A percentile compares a stretch with the other conserved stretches of the same genome.
Evolutionary conservation across 164 flowering plant genomes (phyloP).

Genomic region (Macadamia integrifolia): DNA sequence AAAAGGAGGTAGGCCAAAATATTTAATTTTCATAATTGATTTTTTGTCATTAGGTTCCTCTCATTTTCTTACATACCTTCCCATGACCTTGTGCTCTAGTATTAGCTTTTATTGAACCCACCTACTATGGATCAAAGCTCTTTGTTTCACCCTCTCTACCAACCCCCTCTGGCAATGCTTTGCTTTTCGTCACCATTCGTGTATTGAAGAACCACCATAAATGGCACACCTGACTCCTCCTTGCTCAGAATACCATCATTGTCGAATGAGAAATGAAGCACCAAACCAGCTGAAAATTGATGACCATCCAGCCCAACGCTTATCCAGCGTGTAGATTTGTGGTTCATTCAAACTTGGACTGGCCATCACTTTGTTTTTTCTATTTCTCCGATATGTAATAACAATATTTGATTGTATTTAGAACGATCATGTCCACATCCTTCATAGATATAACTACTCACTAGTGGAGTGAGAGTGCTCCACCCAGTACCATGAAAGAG

Average conservation of each 20-base stretch:
- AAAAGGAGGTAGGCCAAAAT: too few species aligned
- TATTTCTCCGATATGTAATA: conserved; percentile 9
- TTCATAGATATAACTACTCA: too few species aligned
- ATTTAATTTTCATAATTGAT: too few species aligned
- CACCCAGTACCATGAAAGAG: too few species aligned
- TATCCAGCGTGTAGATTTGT: background rate
- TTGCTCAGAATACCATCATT: conserved; percentile 21
- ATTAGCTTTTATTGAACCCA: conserved; percentile 20
- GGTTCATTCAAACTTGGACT: conserved; percentile 18
- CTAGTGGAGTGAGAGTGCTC: too few species aligned
- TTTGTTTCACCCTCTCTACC: conserved; percentile 14
- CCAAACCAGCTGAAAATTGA: conserved; percentile 17
- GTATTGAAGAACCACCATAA: conserved; percentile 16
- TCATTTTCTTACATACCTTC: background rate
- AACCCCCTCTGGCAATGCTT: conserved; percentile 13
- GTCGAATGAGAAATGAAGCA: conserved; percentile 33
- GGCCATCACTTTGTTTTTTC: conserved; percentile 8
- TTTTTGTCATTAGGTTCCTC: too few species aligned
- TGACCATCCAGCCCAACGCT: conserved; percentile 4
- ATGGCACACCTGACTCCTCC: conserved; percentile 30
- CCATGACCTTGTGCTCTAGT: conserved; percentile 8
- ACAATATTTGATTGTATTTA: conserved; percentile 8
- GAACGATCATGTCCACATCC: background rate
- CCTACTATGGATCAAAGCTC: conserved; percentile 13
- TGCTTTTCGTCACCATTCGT: background rate